Conservation (phyloP, 345 rosid genomes). For the Gossypium rotundifolium region DNA sequence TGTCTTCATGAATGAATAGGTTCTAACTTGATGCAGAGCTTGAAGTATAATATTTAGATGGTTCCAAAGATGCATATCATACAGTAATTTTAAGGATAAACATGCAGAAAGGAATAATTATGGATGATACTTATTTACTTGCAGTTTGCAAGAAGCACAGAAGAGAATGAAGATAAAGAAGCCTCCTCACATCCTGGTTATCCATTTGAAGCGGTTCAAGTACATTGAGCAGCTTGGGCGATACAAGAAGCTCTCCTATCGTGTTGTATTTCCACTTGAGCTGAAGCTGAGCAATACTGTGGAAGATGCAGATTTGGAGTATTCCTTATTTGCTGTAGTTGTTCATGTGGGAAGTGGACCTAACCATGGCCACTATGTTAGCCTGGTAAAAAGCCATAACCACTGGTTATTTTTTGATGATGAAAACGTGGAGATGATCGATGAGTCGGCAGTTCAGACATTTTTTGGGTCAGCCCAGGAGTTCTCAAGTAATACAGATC, state of each 20-base stretch:
- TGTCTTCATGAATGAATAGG: not conserved
- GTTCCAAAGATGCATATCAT: not conserved
- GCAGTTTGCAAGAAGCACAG: slow-evolving; percentile 99
- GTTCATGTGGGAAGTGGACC: slow-evolving; percentile 99
- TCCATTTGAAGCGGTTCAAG: slow-evolving; percentile 91
- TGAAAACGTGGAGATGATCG: slow-evolving; percentile 96
- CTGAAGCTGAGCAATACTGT: slow-evolving; percentile 90
- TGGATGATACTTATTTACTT: not conserved
- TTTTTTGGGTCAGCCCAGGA: slow-evolving; percentile 98
- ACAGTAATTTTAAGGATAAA: not conserved
- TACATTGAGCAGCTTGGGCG: slow-evolving; percentile 95
- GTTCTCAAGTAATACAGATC: slow-evolving; percentile 93
- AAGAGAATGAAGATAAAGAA: slow-evolving; percentile 99
- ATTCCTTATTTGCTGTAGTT: slow-evolving; percentile 94
- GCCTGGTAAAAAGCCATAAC: slow-evolving; percentile 98
- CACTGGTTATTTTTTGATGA: slow-evolving; percentile 98
- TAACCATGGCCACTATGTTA: slow-evolving; percentile 93
- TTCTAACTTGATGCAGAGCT: not conserved
- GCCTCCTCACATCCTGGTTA: slow-evolving; percentile 86
- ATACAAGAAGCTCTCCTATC: slow-evolving; percentile 87
- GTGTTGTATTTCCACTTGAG: slow-evolving; percentile 93
- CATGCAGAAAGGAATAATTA: not conserved
- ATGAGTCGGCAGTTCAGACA: slow-evolving; percentile 95
- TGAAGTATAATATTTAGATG: not conserved
- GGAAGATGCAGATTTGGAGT: slow-evolving; percentile 83